Percentiles rank a stretch among this genome's conserved stretches.
phyloP scores from a whole-genome alignment of 2,329 filamentous ascomycete species.

The Aspergillus sp. region DNA sequence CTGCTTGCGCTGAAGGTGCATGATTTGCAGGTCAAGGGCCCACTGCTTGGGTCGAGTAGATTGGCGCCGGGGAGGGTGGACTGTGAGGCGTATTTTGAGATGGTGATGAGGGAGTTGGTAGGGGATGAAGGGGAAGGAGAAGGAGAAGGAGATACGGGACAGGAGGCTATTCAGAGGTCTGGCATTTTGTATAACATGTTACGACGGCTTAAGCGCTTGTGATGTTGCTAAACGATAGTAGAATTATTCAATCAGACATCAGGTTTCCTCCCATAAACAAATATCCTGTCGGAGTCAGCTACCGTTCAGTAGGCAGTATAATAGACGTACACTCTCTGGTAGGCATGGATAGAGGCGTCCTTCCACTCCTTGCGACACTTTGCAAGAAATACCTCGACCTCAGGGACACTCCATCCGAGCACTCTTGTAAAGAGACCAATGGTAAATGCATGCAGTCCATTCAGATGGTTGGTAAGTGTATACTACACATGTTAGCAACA shows the following conservation, averaged over 20 bases:
- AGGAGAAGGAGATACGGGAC: too few species aligned
- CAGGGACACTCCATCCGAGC: background rate
- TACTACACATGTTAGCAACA: background rate
- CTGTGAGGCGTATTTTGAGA: background rate
- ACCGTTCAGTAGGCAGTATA: too few species aligned
- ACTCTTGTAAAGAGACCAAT: background rate
- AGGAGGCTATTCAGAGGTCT: too few species aligned
- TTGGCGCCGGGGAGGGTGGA: background rate
- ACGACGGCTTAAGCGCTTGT: background rate
- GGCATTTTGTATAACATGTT: background rate
- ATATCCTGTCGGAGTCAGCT: background rate
- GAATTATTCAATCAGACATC: background rate
- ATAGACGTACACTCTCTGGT: background rate
- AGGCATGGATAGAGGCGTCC: background rate
- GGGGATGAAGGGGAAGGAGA: too few species aligned
- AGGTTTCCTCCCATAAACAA: background rate
- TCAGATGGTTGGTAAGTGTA: conserved; percentile 2
- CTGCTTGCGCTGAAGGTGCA: background rate
- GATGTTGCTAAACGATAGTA: background rate
- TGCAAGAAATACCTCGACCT: background rate
- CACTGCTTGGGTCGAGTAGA: background rate
- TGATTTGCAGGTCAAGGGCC: background rate
- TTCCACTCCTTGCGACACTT: background rate
- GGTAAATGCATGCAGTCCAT: background rate
- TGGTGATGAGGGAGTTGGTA: background rate